Base-by-base conservation (phyloP, 2,329 filamentous ascomycete genomes). In the Clonostachys rhizophaga region DNA sequence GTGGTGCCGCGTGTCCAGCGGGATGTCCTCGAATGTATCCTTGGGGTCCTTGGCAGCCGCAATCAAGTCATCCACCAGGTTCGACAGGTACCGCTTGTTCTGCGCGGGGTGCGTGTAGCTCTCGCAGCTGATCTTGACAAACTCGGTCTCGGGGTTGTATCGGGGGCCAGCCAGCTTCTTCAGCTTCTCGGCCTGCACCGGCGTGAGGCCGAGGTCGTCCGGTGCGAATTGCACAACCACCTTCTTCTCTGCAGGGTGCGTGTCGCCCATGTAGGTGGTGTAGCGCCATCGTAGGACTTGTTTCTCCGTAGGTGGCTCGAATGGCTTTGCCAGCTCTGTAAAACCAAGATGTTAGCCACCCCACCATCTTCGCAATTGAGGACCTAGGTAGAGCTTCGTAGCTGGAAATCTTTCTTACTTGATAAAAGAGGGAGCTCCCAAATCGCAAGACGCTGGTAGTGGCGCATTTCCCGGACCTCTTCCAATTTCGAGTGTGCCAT, bases 391-490 rank as follows among this genome's bases (percentile, higher is more conserved):
- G n/a, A 13, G 6, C 13, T 12, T 4, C 16, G 20, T 5, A 30
- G 24, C 9, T 30, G 24, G 24, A 10, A 10, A 30, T 30, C 16
- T 43, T 20, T 76, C 89, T 66, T 80, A 96, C 91, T 88, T 49
- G 85, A 83, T 50, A 99, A 74, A 52, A 96, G 71, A 10, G 94
- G 94, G 86, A 99, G 89, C 68, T 99, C 94, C 91, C 94, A 99
- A 20, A 91, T 90, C 42, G 88, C 84, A 56, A 96, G 75, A 45
- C 94, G 81, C 43, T 88, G 85, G 65, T 96, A 96, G 59, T 96
- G 84, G 72, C 94, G 81, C 63, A 92, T 78, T 67, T 97, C 91
- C 52, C 92, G 79, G 59, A 95, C 85, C 65, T 94, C 80, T 58
- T 96, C 89, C 55, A 99, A 71, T 71, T 97, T 91, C 46, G 78